Evolutionary conservation across 2,329 filamentous ascomycete species (phyloP), one percentile per base, ranked within the genome.

Genomic region (Pestalotiopsis fici): DNA sequence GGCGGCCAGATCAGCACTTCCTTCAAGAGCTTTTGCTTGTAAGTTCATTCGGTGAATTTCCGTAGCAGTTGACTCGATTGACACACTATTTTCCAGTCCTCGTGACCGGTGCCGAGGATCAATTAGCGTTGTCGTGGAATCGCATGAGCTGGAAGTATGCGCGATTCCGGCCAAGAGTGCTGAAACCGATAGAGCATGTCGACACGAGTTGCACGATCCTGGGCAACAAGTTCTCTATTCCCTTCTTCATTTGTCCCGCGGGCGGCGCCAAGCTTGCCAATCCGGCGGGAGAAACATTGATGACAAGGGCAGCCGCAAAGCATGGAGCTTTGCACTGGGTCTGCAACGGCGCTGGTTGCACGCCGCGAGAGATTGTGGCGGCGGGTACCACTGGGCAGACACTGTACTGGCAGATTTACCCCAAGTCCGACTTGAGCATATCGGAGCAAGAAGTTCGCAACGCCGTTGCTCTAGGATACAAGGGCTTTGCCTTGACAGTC

Each of bases 391-490:
- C 15, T 18, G 31, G 15, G 15, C 59, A 61, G 31, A n/a, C 18
- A 7, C 59, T 61, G 18, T 61, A 61, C 15, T 61, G 59, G 59
- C 59, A 61, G 59, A 61, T 61, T 15, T 61, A 61, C 37, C 23
- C 31, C 5, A 61, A 39, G 15, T 31, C 59, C 12, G 59, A 61
- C 15, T 23, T 61, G 28, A 2, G 31, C 27, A 61, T 61, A 25
- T 37, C 59, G 21, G 59, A 61, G 31, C 59, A 61, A 31, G 59
- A 61, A 27, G 28, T 39, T 18, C 23, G 21, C 7, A 9, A 61
- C 13, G 59, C 59, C 11, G 21, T 61, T 25, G 3, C 59, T 61
- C 31, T 39, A 1, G 59, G 59, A 6, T 61, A 61, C 18, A 61
- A 61, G 35, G 59, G 59, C 5, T 61, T 61, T 21, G 59, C 59